Conservation (phyloP, 306 rosid genomes). For the Casuarina glauca region DNA sequence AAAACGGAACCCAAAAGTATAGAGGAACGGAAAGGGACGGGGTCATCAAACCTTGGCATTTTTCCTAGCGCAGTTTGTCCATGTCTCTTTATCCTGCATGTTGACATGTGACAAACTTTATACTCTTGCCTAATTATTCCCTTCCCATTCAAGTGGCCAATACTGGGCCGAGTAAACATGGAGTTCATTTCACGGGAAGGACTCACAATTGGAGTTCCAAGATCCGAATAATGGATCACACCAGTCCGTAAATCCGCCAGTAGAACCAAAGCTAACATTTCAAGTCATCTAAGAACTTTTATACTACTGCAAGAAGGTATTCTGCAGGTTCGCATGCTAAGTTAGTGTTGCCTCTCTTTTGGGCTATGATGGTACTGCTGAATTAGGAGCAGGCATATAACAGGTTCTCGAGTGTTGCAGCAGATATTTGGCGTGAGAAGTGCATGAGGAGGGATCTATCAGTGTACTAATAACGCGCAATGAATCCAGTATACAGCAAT, state of each 20-base stretch:
- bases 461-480: conserved; percentile 20
- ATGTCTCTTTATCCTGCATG: conserved; percentile 49
- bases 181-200: conserved; percentile 28
- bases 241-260: too few relatives aligned
- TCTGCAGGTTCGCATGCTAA: too few relatives aligned
- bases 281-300: too few relatives aligned
- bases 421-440: conserved; percentile 10
- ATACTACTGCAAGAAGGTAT: too few relatives aligned
- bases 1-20: conserved; percentile 41
- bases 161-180: conserved; percentile 37
- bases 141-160: conserved; percentile 33
- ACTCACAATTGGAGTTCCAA: conserved; percentile 25
- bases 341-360: too few relatives aligned
- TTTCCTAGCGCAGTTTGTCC: conserved; percentile 55
- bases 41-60: conserved; percentile 49
- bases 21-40: conserved; percentile 33
- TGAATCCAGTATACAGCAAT: conserved; percentile 15
- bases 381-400: too few relatives aligned
- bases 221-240: not conserved
- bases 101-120: conserved; percentile 50
- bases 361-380: too few relatives aligned
- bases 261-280: too few relatives aligned
- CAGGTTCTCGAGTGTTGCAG: too few relatives aligned
- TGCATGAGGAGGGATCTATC: conserved; percentile 39
- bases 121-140: conserved; percentile 28